phyloP scores from a whole-genome alignment of 495 filamentous ascomycete genomes.

The Xylaria scruposa region DNA sequence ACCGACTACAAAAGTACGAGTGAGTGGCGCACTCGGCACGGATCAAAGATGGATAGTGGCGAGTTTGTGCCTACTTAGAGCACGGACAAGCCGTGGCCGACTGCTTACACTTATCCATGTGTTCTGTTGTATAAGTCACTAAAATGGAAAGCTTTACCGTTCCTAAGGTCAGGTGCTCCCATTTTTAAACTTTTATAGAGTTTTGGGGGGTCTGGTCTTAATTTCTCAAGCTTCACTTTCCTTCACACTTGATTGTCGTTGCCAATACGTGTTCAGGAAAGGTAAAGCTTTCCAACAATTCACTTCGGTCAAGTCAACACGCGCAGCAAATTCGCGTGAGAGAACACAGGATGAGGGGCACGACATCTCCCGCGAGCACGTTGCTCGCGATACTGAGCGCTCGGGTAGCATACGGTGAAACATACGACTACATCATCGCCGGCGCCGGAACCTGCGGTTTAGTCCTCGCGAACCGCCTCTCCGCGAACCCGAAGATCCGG shows the following conservation, averaged over 20 bases:
- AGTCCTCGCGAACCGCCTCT: conserved; percentile 60
- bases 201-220: too few species aligned
- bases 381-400: neutral
- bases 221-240: too few species aligned
- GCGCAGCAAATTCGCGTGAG: neutral
- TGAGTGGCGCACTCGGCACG: neutral
- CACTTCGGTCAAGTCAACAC: neutral
- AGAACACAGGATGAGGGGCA: conserved; percentile 18
- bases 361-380: neutral
- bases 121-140: neutral
- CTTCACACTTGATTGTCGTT: too few species aligned
- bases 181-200: too few species aligned
- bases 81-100: neutral
- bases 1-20: neutral
- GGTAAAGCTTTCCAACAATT: too few species aligned
- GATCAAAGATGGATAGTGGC: neutral
- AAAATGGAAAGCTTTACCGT: too few species aligned
- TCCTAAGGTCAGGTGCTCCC: too few species aligned
- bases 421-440: conserved; percentile 58
- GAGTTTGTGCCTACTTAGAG: neutral
- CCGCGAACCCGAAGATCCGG: conserved; percentile 51
- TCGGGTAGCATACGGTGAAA: conserved; percentile 30
- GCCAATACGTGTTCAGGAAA: too few species aligned
- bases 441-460: conserved; percentile 63
- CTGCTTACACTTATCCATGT: neutral